Percentiles rank a stretch among this genome's conserved stretches.
These are phyloP conservation scores for Yamadazyma atmosphaerica DNA, from an alignment of 1,139 yeast species.

Conservation along the genomic window DNA sequence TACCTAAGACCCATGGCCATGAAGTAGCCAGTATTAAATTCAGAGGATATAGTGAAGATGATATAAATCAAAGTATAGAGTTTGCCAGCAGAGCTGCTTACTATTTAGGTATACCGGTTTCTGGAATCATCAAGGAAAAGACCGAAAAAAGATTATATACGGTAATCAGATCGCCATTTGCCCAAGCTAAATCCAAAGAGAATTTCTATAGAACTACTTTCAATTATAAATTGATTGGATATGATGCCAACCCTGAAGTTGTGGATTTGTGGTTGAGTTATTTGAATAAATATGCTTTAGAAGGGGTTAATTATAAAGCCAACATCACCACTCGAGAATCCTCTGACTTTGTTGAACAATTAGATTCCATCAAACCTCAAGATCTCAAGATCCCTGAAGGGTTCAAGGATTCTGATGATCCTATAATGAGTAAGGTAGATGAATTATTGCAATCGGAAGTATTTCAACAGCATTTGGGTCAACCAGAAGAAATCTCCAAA, in stretches of 20 bases:
- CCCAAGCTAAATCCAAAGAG: conserved; percentile 91
- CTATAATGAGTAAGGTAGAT: conserved; percentile 69
- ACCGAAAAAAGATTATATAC: conserved; percentile 83
- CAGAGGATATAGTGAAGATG: conserved; percentile 70
- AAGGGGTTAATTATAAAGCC: conserved; percentile 84
- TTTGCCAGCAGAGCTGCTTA: conserved; percentile 89
- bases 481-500: too few species aligned
- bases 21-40: conserved; percentile 69
- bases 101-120: conserved; percentile 83
- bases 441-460: conserved; percentile 60
- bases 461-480: conserved; percentile 55
- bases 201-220: conserved; percentile 89
- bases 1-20: conserved; percentile 68
- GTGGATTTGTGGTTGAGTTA: conserved; percentile 82
- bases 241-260: conserved; percentile 84
- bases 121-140: conserved; percentile 54
- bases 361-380: conserved; percentile 27
- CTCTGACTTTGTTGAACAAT: conserved; percentile 39
- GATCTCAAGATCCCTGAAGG: conserved; percentile 37
- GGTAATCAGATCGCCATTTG: conserved; percentile 90
- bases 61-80: conserved; percentile 75
- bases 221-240: conserved; percentile 69
- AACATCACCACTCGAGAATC: conserved; percentile 62
- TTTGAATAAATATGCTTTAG: conserved; percentile 71
- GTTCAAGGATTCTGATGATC: conserved; percentile 47